A percentile compares a stretch with the other conserved stretches of the same genome.
Conservation (phyloP, 2,329 filamentous ascomycete species). For the Colletotrichum limetticola region DNA sequence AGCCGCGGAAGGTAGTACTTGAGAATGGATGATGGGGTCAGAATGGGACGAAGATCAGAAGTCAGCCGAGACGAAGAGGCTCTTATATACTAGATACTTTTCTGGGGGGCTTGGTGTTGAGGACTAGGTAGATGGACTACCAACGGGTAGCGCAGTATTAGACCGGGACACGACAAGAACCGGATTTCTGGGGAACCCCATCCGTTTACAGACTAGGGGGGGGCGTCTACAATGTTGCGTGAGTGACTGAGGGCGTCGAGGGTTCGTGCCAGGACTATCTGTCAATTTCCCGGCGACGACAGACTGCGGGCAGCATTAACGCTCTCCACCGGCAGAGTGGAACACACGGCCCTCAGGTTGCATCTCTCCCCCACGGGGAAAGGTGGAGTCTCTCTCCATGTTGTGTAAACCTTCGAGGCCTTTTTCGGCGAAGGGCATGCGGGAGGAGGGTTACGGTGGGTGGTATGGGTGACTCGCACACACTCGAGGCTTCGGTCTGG, state of each 20-base stretch:
- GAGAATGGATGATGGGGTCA: neutral
- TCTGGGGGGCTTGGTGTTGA: conserved; percentile 8
- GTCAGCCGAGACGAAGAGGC: conserved; percentile 1
- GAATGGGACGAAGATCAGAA: conserved; percentile 11
- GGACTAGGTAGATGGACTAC: neutral
- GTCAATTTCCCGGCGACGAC: conserved; percentile 10
- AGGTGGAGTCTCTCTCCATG: neutral
- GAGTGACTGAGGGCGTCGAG: neutral
- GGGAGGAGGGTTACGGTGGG: too few relatives aligned
- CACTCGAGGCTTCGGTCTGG: conserved; percentile 3
- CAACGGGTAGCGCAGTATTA: neutral
- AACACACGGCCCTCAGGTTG: neutral
- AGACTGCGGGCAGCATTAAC: neutral
- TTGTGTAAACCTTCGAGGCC: neutral
- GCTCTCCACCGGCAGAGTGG: neutral
- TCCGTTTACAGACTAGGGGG: conserved; percentile 15
- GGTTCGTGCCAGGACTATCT: neutral
- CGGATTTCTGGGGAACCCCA: conserved; percentile 23
- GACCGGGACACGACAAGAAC: conserved; percentile 4
- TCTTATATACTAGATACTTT: conserved; percentile 10
- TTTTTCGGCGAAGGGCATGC: neutral
- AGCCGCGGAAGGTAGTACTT: neutral
- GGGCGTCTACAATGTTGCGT: neutral
- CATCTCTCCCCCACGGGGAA: conserved; percentile 7
- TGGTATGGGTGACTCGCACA: neutral